Conservation (phyloP, 768 basidiomycete genomes). For the Pisolithus marmoratus region DNA sequence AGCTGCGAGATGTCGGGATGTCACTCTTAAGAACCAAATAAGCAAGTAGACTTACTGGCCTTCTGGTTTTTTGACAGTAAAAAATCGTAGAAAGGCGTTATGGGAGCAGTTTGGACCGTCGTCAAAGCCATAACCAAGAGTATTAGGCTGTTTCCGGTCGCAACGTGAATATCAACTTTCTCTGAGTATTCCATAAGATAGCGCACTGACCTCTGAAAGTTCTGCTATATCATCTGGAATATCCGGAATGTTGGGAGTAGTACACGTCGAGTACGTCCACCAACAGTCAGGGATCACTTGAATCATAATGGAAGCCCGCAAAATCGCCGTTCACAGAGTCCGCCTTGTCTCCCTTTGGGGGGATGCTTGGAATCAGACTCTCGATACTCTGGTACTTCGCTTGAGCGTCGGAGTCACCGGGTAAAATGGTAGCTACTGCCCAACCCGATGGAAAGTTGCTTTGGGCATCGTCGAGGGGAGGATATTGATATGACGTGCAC, state of each 20-base stretch:
- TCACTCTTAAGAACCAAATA: background rate
- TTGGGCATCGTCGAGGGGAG: constrained; percentile 24
- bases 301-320: background rate
- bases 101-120: constrained; percentile 65
- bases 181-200: no score
- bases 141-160: constrained; percentile 35
- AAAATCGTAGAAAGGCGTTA: constrained; percentile 56
- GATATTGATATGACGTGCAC: constrained; percentile 38
- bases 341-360: constrained; percentile 26
- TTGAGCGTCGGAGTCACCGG: constrained; percentile 33
- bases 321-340: background rate
- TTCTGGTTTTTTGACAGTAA: constrained; percentile 48
- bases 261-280: constrained; percentile 42
- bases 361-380: constrained; percentile 36
- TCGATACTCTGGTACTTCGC: constrained; percentile 36
- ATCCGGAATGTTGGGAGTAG: constrained; percentile 35
- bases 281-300: constrained; percentile 12
- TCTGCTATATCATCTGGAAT: constrained; percentile 29
- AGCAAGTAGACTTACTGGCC: constrained; percentile 41
- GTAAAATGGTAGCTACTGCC: constrained; percentile 35
- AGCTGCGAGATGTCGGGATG: constrained; percentile 27
- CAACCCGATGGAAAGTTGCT: constrained; percentile 37
- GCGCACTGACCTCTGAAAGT: constrained; percentile 31
- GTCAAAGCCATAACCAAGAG: constrained; percentile 57
- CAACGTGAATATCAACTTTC: background rate